Percentiles rank a stretch among this genome's conserved stretches.
Conservation (phyloP, 371 early-diverging fungal species). For the Gilbertella persicaria region DNA sequence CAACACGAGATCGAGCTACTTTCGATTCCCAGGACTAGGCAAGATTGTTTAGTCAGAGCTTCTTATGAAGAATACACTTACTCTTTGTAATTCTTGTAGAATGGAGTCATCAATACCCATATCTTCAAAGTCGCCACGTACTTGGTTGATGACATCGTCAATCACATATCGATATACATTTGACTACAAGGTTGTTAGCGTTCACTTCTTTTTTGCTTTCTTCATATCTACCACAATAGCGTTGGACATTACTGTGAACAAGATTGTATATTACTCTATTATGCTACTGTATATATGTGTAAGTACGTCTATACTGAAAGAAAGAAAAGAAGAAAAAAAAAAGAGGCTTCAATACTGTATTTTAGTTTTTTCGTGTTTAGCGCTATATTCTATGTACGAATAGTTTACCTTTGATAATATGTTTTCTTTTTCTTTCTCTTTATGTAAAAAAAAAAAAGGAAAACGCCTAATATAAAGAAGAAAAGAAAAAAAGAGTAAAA, state of each 20-base stretch:
- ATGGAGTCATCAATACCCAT: conserved; percentile 89
- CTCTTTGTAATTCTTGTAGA: conserved; percentile 85
- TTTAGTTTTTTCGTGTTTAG: too few relatives aligned
- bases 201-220: neutral
- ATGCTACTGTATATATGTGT: neutral
- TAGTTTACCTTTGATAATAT: too few relatives aligned
- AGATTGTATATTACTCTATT: neutral
- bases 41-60: too few relatives aligned
- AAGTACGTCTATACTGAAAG: neutral
- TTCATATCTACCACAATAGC: conserved; percentile 46
- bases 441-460: too few relatives aligned
- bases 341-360: too few relatives aligned
- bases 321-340: neutral
- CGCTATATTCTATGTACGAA: too few relatives aligned
- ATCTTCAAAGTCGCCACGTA: conserved; percentile 87
- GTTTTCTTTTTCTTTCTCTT: too few relatives aligned
- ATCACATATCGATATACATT: conserved; percentile 89
- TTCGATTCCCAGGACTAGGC: conserved; percentile 88
- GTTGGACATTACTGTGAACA: conserved; percentile 38
- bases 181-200: conserved; percentile 40
- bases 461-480: conserved; percentile 1
- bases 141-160: conserved; percentile 90
- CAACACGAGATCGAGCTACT: conserved; percentile 75
- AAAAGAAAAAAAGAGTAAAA: conserved; percentile 5
- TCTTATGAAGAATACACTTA: conserved; percentile 29